Base-by-base conservation (phyloP, 148 eudicot genomes). In the Drosera capensis region DNA sequence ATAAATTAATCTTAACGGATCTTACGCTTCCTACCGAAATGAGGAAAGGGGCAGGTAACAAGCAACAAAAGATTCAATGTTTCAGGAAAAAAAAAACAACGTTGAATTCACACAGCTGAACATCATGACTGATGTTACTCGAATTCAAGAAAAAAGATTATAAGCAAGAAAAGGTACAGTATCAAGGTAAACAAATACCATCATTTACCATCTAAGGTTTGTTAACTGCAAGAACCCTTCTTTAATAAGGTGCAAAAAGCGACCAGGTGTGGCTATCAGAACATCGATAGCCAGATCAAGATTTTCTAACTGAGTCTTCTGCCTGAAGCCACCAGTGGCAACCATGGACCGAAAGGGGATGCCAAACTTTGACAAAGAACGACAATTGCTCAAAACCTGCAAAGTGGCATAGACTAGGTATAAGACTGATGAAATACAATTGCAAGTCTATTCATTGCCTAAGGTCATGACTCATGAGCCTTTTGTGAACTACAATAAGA, bases 271-370 rank as follows among this genome's bases (percentile, higher is more conserved):
- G 31, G 70, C 97, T 48, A 90, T 84, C 20, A 90, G 55, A 64
- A 90, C 82, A 72, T 90, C 97, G 51, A 90, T 56, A 44, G 72
- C 79, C 68, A 80, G 79, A 41, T 73, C 72, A 51, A 90, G 97
- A 68, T 61, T 80, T 68, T 90, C 95, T 63, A 78, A 49, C 64
- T 90, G 97, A 36, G 97, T 90, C 64, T 41, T 65, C 65, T 84
- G 97, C 45, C 81, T 70, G 48, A 90, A 90, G 45, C 95, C 97
- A 50, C 97, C 97, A 31, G 97, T 90, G 9, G 80, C 93, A 48
- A 90, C 84, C 78, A 84, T 78, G 46, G 97, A 90, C 40, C 95
- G 84, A 66, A 90, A 80, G 23, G 95, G 97, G 55, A 84, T 72
- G 52, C 97, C 97, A 46, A 49, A 54, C 53, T 71, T 90, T 56